Evolutionary conservation across 1,284 basidiomycete species (phyloP).

Genomic region (Papiliotrema laurentii): DNA sequence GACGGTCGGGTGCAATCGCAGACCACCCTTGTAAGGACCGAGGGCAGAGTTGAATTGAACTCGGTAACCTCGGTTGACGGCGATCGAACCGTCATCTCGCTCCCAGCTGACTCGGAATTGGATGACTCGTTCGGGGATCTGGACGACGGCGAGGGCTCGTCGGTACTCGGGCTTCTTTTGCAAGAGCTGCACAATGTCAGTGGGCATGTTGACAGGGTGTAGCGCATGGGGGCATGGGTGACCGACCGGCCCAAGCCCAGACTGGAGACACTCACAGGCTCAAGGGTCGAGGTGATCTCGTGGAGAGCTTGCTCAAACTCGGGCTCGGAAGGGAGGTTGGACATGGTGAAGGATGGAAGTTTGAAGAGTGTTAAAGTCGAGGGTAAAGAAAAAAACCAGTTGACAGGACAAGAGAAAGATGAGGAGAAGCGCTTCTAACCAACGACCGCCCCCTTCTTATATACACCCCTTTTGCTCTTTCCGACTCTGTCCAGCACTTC

Average conservation of each 20-base stretch:
- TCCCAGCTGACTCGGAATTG: slow-evolving; percentile 79
- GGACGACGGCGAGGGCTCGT: slow-evolving; percentile 64
- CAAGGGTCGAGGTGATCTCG: slow-evolving; percentile 64
- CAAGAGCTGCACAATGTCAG: slow-evolving; percentile 53
- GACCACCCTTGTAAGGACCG: slow-evolving; percentile 78
- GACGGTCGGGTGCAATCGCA: slow-evolving; percentile 74
- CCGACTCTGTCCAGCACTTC: background rate
- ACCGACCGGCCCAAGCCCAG: background rate
- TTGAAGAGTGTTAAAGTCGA: background rate
- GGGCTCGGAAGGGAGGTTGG: slow-evolving; percentile 52
- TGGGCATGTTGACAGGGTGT: background rate
- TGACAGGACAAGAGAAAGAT: background rate
- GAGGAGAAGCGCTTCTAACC: background rate
- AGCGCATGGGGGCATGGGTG: background rate
- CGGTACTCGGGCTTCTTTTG: slow-evolving; percentile 65
- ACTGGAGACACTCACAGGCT: slow-evolving; percentile 44
- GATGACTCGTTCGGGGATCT: slow-evolving; percentile 69
- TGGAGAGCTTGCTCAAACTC: slow-evolving; percentile 61
- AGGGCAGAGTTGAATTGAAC: slow-evolving; percentile 80
- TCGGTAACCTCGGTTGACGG: slow-evolving; percentile 72
- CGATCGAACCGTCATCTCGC: slow-evolving; percentile 62
- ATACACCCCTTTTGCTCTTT: background rate
- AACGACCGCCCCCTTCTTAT: background rate
- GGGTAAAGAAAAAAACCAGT: background rate
- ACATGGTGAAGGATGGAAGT: slow-evolving; percentile 20